Conservation (phyloP, 2,329 filamentous ascomycete genomes). For the Trichoderma sp. region DNA sequence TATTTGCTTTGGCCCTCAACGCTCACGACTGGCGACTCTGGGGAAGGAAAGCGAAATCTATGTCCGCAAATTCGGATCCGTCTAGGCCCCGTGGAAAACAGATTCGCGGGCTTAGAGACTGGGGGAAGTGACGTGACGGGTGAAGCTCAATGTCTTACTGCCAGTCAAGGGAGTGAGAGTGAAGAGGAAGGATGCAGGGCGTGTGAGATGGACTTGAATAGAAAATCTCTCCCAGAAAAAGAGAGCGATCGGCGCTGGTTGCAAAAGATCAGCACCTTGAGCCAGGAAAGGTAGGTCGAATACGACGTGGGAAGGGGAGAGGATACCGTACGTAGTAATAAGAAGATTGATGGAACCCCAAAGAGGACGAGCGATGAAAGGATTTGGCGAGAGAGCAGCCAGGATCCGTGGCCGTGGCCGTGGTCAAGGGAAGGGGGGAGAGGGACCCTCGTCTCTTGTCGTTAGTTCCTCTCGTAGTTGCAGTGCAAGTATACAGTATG, state of each 20-base stretch:
- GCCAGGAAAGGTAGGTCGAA: slow-evolving; percentile 12
- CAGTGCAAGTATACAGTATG: not conserved
- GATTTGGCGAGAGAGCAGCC: not conserved
- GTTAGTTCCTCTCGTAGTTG: not conserved
- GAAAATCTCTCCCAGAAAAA: slow-evolving; percentile 9
- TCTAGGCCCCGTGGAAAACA: not conserved
- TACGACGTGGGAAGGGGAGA: slow-evolving; percentile 12
- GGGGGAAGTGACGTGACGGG: slow-evolving; percentile 11
- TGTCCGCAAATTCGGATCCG: slow-evolving; percentile 7
- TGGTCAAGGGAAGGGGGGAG: not conserved
- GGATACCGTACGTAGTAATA: slow-evolving; percentile 19
- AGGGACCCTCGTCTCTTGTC: slow-evolving; percentile 1
- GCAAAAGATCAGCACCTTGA: slow-evolving; percentile 13
- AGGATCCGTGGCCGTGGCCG: not conserved
- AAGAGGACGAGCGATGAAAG: slow-evolving; percentile 9
- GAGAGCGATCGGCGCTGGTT: slow-evolving; percentile 16
- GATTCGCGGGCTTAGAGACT: not conserved
- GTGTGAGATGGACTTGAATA: slow-evolving; percentile 5
- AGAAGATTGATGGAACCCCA: slow-evolving; percentile 5
- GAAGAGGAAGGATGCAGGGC: slow-evolving; percentile 4
- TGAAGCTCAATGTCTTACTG: not conserved
- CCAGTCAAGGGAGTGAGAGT: slow-evolving; percentile 13
- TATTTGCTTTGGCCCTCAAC: slow-evolving; percentile 18
- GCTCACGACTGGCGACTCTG: slow-evolving; percentile 8
- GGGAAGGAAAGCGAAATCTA: not conserved